These are phyloP conservation scores for Azolla pinnata DNA, from an alignment of 75 land plant species.

Conservation along the genomic window DNA sequence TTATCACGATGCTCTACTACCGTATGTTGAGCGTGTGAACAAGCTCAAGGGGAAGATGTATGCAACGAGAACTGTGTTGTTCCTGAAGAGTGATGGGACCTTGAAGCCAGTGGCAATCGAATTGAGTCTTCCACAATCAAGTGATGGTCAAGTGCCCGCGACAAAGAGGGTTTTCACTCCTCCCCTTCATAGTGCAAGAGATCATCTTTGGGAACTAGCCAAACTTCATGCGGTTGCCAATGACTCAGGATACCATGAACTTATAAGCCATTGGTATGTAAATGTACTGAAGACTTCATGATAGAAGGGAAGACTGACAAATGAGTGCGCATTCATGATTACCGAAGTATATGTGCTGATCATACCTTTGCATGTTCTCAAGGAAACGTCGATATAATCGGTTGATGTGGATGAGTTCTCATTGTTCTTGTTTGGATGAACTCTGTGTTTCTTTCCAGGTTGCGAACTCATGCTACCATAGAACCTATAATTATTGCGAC, in stretches of 20 bases:
- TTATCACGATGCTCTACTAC: constrained; percentile 50
- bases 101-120: constrained; percentile 66
- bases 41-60: constrained; percentile 7
- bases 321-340: neutral
- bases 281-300: neutral
- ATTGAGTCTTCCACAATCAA: constrained; percentile 42
- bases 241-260: constrained; percentile 61
- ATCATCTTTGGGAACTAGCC: constrained; percentile 57
- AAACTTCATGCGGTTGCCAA: constrained; percentile 57
- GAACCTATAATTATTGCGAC: constrained; percentile 73
- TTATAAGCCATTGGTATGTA: constrained; percentile 61
- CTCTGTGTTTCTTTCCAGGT: constrained; percentile 26
- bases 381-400: neutral
- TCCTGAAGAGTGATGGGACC: constrained; percentile 31
- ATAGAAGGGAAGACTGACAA: neutral
- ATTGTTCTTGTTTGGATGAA: neutral
- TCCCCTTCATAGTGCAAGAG: constrained; percentile 29
- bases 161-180: constrained; percentile 27
- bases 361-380: neutral
- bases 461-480: constrained; percentile 43
- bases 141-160: constrained; percentile 23
- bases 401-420: neutral
- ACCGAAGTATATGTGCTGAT: neutral
- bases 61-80: constrained; percentile 41
- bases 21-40: constrained; percentile 48